Evolutionary conservation across 345 rosid genomes (phyloP).

Genomic region (Lepidium africanum): DNA sequence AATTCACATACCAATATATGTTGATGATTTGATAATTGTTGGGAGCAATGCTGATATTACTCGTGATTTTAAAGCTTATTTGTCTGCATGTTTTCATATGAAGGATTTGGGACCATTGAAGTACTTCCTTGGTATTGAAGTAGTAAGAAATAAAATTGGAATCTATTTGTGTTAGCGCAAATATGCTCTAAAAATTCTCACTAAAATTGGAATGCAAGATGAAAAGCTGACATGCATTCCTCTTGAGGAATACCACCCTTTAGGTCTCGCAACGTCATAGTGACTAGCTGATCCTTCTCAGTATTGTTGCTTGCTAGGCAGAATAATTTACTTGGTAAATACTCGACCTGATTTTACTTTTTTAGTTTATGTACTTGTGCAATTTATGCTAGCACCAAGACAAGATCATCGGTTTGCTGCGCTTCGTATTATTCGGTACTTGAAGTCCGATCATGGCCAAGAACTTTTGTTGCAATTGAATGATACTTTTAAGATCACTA

Average conservation of each 20-base stretch:
- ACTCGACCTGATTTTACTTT: neutral
- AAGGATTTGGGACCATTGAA: too few species aligned
- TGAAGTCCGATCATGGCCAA: neutral
- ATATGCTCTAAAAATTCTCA: neutral
- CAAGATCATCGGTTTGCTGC: neutral
- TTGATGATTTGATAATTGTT: neutral
- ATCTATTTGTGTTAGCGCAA: too few species aligned
- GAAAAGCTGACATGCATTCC: neutral
- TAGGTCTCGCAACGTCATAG: neutral
- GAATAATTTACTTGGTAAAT: neutral
- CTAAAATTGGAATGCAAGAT: neutral
- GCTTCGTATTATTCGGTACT: neutral
- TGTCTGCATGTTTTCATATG: too few species aligned
- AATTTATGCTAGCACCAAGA: neutral
- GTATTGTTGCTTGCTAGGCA: neutral
- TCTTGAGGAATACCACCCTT: neutral
- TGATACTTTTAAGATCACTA: neutral
- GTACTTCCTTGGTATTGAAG: too few species aligned
- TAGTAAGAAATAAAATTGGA: too few species aligned
- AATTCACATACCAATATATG: neutral
- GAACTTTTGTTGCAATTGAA: neutral
- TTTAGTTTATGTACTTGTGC: neutral
- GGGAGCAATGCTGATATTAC: neutral
- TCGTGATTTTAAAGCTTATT: neutral
- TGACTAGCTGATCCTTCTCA: neutral